These are phyloP conservation scores for Debaryomyces coudertii DNA, from an alignment of 1,139 yeast genomes.

Conservation along the genomic window DNA sequence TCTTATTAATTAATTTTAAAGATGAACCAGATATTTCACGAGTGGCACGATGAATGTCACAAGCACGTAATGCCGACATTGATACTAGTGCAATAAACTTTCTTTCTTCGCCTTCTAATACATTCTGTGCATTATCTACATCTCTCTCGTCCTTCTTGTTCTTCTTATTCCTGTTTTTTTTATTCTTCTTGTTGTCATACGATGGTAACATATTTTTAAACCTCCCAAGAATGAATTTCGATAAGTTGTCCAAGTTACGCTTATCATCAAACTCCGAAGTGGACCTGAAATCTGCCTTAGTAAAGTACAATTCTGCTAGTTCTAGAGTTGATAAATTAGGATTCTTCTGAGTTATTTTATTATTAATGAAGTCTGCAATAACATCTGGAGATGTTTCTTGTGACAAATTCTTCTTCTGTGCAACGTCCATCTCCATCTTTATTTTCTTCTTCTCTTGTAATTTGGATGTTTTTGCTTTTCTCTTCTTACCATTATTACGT, in stretches of 20 bases:
- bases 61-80: constrained; percentile 72
- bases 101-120: constrained; percentile 29
- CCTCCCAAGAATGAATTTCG: constrained; percentile 45
- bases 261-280: constrained; percentile 50
- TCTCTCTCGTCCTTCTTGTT: constrained; percentile 14
- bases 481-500: constrained; percentile 26
- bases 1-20: constrained; percentile 67
- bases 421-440: constrained; percentile 61
- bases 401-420: constrained; percentile 54
- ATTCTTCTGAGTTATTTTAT: constrained; percentile 52
- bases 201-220: constrained; percentile 49
- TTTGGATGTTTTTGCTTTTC: constrained; percentile 35
- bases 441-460: constrained; percentile 55
- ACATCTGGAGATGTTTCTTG: constrained; percentile 50
- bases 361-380: constrained; percentile 62
- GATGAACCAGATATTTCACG: constrained; percentile 58
- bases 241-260: constrained; percentile 51
- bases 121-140: constrained; percentile 6
- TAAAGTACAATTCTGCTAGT: constrained; percentile 58
- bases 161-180: constrained; percentile 16
- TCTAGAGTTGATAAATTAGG: constrained; percentile 66
- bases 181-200: constrained; percentile 23
- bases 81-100: constrained; percentile 61
- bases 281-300: constrained; percentile 50
- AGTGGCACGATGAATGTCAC: constrained; percentile 69